phyloP scores from a whole-genome alignment of 805 yeast genomes.

The Kodamaea hsintzibuensis region DNA sequence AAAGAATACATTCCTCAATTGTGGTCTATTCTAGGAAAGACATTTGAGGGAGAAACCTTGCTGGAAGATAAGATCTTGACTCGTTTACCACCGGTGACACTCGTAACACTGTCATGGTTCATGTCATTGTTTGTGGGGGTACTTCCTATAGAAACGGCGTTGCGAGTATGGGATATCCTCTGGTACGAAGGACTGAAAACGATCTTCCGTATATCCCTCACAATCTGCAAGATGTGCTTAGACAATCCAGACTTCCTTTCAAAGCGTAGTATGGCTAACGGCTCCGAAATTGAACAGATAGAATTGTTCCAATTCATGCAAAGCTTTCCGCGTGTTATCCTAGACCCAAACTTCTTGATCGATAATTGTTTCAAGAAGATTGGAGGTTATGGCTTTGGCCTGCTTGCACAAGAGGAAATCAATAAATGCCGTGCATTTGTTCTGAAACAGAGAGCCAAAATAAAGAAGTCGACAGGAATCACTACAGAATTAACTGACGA shows the following conservation, averaged over 20 bases:
- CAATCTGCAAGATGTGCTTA: conserved; percentile 68
- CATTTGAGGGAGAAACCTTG: conserved; percentile 40
- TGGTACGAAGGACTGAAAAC: conserved; percentile 91
- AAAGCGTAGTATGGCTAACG: conserved; percentile 16
- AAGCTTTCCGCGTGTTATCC: conserved; percentile 67
- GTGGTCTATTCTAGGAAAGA: conserved; percentile 57
- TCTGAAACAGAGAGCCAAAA: conserved; percentile 53
- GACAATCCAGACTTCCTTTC: conserved; percentile 60
- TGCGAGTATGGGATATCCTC: conserved; percentile 92
- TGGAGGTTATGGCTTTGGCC: conserved; percentile 64
- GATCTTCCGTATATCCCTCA: conserved; percentile 76
- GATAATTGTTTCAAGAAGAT: conserved; percentile 75
- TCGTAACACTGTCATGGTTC: conserved; percentile 97
- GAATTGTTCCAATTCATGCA: conserved; percentile 81
- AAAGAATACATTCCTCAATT: conserved; percentile 80
- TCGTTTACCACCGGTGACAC: conserved; percentile 84
- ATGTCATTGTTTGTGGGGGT: conserved; percentile 95
- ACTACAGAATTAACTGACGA: conserved; percentile 39
- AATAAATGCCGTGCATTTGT: conserved; percentile 78
- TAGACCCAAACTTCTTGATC: conserved; percentile 69
- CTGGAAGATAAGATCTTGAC: conserved; percentile 56
- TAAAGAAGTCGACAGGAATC: conserved; percentile 29
- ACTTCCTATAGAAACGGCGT: conserved; percentile 82
- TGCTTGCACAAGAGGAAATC: conserved; percentile 80
- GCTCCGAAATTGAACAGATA: conserved; percentile 41